Conservation (phyloP, 495 filamentous ascomycete genomes). For the Penicillium cataractarum region DNA sequence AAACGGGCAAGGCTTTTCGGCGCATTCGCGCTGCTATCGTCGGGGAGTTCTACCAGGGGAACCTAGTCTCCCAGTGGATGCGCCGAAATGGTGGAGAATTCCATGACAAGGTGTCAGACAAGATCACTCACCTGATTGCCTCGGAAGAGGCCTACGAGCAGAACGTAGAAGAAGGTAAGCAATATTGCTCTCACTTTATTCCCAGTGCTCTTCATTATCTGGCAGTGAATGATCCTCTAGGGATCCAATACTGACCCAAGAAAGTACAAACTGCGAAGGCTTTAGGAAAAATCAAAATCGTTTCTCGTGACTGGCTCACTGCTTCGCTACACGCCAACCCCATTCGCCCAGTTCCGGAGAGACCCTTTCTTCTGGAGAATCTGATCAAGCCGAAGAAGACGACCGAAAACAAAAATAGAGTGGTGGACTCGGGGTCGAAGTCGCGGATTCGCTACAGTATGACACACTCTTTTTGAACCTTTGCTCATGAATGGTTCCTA, state of each 20-base stretch:
- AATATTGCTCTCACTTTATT: background rate
- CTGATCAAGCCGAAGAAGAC: slow-evolving; percentile 34
- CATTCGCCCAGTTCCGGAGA: slow-evolving; percentile 40
- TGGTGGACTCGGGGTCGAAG: background rate
- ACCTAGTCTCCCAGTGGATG: slow-evolving; percentile 59
- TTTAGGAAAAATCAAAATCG: slow-evolving; percentile 51
- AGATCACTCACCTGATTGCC: slow-evolving; percentile 64
- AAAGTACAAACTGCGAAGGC: slow-evolving; percentile 49
- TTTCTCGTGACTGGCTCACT: slow-evolving; percentile 65
- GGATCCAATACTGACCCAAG: background rate
- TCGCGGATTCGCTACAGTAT: background rate
- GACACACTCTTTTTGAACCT: background rate
- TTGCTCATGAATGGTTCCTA: background rate
- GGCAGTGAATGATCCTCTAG: background rate
- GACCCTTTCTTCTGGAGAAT: slow-evolving; percentile 49
- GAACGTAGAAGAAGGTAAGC: slow-evolving; percentile 48
- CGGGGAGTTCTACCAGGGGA: slow-evolving; percentile 47
- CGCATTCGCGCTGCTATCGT: slow-evolving; percentile 30
- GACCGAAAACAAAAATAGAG: background rate
- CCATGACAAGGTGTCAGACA: slow-evolving; percentile 37
- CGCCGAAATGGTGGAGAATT: slow-evolving; percentile 54
- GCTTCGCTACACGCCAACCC: slow-evolving; percentile 47
- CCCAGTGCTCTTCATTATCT: background rate
- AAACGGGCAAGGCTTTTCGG: slow-evolving; percentile 40
- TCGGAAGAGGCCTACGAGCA: slow-evolving; percentile 55